A percentile compares a stretch with the other conserved stretches of the same genome.
Conservation (phyloP, 2,329 filamentous ascomycete species). For the Decorospora gaudefroyi region DNA sequence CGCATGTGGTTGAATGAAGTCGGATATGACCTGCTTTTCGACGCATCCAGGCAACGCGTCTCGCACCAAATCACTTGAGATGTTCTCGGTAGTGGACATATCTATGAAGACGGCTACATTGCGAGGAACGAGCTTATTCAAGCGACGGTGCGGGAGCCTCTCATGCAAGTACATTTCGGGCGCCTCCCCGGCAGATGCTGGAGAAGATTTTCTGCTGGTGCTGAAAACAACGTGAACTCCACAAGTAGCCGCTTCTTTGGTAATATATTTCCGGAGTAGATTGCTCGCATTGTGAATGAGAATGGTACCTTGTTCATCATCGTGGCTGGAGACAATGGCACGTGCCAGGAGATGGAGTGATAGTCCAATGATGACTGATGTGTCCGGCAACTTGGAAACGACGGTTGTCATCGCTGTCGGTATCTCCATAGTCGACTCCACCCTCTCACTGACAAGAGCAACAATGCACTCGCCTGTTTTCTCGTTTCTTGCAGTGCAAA, state of each 20-base stretch:
- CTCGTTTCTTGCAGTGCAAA: slow-evolving; percentile 6
- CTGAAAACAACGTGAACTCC: slow-evolving; percentile 4
- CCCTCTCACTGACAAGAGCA: slow-evolving; percentile 1
- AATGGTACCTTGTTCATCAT: slow-evolving; percentile 6
- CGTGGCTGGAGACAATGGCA: slow-evolving; percentile 8
- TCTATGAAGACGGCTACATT: slow-evolving; percentile 4
- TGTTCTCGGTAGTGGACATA: slow-evolving; percentile 4
- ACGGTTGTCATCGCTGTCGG: slow-evolving; percentile 1
- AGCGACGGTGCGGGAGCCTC: background rate
- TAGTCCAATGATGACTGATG: slow-evolving; percentile 1
- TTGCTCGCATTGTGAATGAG: slow-evolving; percentile 7
- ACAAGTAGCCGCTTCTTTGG: slow-evolving; percentile 5
- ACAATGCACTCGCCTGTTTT: slow-evolving; percentile 6
- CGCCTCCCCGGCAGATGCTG: background rate
- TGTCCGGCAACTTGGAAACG: slow-evolving; percentile 1
- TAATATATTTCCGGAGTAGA: slow-evolving; percentile 9
- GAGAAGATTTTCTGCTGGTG: slow-evolving; percentile 4
- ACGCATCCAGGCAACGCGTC: background rate
- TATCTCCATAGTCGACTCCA: slow-evolving; percentile 9
- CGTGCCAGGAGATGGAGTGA: slow-evolving; percentile 2
- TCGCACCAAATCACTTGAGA: slow-evolving; percentile 3
- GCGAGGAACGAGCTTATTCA: slow-evolving; percentile 6
- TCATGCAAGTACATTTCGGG: slow-evolving; percentile 5
- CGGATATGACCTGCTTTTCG: background rate
- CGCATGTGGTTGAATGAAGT: slow-evolving; percentile 7